Percentiles rank a stretch among this genome's conserved stretches.
Evolutionary conservation across 495 filamentous ascomycete species (phyloP).

Genomic region (Tuber indicum): DNA sequence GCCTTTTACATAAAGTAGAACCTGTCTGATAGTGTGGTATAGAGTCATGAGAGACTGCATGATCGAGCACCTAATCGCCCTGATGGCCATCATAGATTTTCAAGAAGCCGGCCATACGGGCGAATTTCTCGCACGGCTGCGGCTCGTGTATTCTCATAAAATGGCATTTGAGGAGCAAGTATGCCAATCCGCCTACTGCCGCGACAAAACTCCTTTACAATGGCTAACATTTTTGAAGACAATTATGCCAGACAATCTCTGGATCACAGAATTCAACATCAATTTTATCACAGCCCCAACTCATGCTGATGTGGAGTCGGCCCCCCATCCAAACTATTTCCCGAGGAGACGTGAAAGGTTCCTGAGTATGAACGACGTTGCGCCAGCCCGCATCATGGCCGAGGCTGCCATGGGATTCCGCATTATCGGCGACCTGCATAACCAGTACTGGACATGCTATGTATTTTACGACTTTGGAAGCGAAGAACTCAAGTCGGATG

Average conservation of each 20-base stretch:
- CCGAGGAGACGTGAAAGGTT: background rate
- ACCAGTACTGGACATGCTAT: conserved; percentile 4
- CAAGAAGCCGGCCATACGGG: background rate
- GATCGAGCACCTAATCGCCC: background rate
- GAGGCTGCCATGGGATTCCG: background rate
- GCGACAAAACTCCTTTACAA: background rate
- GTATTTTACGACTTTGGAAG: conserved; percentile 2
- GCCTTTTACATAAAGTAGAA: background rate
- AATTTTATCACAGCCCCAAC: conserved; percentile 1
- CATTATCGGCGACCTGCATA: background rate
- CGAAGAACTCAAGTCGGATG: background rate
- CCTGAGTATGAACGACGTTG: background rate
- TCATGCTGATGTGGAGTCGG: background rate
- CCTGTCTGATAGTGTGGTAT: background rate
- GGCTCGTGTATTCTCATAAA: background rate
- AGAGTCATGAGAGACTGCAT: background rate
- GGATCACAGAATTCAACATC: conserved; percentile 3
- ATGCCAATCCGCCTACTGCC: background rate
- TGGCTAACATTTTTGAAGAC: background rate
- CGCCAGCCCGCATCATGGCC: background rate
- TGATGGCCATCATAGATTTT: background rate
- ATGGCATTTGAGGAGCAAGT: background rate
- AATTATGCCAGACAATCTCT: conserved; percentile 6
- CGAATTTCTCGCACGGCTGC: background rate
- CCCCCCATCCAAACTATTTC: background rate